Percentiles rank a stretch among this genome's conserved stretches.
phyloP scores from a whole-genome alignment of 2,329 filamentous ascomycete species.

The Grosmannia serpens region DNA sequence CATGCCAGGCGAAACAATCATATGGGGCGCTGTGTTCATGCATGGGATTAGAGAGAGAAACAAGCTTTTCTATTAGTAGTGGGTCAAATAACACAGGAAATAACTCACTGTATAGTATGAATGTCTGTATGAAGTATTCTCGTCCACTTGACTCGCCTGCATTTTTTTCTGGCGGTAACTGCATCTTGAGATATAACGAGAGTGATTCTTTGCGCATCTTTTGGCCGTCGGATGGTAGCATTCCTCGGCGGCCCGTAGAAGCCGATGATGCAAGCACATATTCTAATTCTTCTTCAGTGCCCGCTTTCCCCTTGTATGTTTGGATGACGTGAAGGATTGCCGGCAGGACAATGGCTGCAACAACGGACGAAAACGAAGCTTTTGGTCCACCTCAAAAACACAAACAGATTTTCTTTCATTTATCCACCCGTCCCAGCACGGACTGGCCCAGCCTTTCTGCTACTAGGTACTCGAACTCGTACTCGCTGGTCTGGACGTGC shows the following conservation, averaged over 20 bases:
- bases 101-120: neutral
- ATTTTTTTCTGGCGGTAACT: too few relatives aligned
- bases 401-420: neutral
- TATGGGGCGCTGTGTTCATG: neutral
- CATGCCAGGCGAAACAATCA: neutral
- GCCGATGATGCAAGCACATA: neutral
- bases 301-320: neutral
- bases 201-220: too few relatives aligned
- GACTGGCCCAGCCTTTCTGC: too few relatives aligned
- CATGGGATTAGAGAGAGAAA: neutral
- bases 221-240: too few relatives aligned
- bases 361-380: neutral
- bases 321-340: neutral
- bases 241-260: too few relatives aligned
- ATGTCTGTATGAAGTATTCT: too few relatives aligned
- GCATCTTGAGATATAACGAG: too few relatives aligned
- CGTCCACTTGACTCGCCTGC: too few relatives aligned
- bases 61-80: neutral
- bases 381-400: neutral
- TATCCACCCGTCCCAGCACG: neutral
- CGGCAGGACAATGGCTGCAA: neutral
- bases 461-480: too few relatives aligned
- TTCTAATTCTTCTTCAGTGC: neutral
- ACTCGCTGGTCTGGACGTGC: too few relatives aligned
- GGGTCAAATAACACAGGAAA: too few relatives aligned